A percentile compares a stretch with the other conserved stretches of the same genome.
Conservation (phyloP, 176 grass and related monocot genomes). For the Ampelocalamus luodianensis region DNA sequence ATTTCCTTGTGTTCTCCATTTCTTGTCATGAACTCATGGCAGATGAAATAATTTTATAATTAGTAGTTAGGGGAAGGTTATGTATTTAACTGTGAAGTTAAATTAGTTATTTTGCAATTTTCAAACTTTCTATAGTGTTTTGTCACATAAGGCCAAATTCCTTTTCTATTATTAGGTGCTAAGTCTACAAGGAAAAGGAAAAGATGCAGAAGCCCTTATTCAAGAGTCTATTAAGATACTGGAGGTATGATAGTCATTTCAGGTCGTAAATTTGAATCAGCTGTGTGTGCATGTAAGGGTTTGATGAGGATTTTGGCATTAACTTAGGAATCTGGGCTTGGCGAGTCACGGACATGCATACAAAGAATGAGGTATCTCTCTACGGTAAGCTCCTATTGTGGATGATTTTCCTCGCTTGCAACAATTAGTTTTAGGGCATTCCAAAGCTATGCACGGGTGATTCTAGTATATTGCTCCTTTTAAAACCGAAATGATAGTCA, state of each 20-base stretch:
- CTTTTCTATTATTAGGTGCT: conserved; percentile 59
- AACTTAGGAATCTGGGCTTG: conserved; percentile 82
- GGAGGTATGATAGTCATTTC: conserved; percentile 58
- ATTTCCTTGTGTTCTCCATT: too few species aligned
- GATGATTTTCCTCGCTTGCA: neutral
- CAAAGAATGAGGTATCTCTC: conserved; percentile 70
- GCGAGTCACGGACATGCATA: conserved; percentile 67
- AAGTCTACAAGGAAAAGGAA: conserved; percentile 73
- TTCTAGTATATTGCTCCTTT: neutral
- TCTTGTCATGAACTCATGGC: too few species aligned
- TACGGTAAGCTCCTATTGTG: conserved; percentile 47
- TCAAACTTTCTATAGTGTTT: too few species aligned
- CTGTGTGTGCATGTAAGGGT: conserved; percentile 18
- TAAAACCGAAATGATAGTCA: neutral
- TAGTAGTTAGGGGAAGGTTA: too few species aligned
- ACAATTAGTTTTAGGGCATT: neutral
- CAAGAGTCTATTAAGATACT: conserved; percentile 91
- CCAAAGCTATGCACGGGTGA: neutral
- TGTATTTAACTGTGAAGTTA: too few species aligned
- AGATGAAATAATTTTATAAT: too few species aligned
- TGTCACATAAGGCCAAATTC: neutral
- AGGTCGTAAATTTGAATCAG: conserved; percentile 22
- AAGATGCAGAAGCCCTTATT: conserved; percentile 69
- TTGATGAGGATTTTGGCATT: conserved; percentile 22
- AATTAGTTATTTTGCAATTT: too few species aligned